Conservation (phyloP, 768 basidiomycete species). For the Boletus bicolor region DNA sequence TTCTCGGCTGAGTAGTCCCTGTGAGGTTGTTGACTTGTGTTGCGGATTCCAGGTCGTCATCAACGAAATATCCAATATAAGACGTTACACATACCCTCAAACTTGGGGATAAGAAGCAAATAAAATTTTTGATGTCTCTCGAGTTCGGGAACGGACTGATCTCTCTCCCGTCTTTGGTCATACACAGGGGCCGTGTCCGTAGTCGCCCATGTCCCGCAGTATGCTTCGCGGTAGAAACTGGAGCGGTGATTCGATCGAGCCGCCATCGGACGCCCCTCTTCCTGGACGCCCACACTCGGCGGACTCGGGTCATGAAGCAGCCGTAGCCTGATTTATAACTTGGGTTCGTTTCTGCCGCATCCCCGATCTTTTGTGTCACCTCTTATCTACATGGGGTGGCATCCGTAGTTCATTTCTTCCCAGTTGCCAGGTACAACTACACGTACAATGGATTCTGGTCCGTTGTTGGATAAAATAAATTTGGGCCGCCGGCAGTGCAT, state of each 20-base stretch:
- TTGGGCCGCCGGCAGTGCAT: slow-evolving; percentile 2
- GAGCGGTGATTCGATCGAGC: neutral
- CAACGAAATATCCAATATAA: neutral
- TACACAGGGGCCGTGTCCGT: neutral
- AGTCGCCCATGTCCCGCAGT: slow-evolving; percentile 10
- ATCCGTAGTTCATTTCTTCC: neutral
- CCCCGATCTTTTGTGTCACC: neutral
- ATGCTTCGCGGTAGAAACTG: slow-evolving; percentile 23
- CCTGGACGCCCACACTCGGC: neutral
- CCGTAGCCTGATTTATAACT: neutral
- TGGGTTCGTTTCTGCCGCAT: neutral
- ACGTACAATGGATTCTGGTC: neutral
- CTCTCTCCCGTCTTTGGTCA: neutral
- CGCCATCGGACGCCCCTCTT: neutral
- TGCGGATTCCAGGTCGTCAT: neutral
- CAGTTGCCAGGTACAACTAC: slow-evolving; percentile 19
- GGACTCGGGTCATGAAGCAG: neutral
- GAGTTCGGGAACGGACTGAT: slow-evolving; percentile 5
- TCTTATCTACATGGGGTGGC: neutral
- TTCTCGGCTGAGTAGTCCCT: neutral
- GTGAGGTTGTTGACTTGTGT: slow-evolving; percentile 6
- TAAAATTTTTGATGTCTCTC: neutral
- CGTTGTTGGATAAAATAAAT: neutral
- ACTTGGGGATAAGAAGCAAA: neutral
- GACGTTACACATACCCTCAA: neutral